phyloP scores from a whole-genome alignment of 257 asterid species.

The Solanum pinnatisectum region DNA sequence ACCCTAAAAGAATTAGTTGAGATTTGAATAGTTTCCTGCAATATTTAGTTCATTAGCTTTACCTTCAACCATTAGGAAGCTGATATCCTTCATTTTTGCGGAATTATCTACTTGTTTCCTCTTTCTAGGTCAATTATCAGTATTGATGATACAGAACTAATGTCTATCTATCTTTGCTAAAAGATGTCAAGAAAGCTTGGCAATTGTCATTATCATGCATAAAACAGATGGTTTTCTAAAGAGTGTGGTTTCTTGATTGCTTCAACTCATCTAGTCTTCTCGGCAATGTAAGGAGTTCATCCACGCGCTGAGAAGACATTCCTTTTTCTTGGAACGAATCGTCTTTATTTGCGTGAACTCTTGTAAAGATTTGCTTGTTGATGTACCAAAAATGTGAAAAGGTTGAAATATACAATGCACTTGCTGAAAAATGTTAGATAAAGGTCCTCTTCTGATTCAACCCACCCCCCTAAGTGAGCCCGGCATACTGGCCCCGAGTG shows the following conservation, averaged over 20 bases:
- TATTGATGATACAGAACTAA: neutral
- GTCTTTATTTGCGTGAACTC: neutral
- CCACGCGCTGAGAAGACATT: neutral
- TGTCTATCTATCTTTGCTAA: neutral
- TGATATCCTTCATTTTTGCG: neutral
- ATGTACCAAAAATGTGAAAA: neutral
- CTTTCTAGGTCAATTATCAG: neutral
- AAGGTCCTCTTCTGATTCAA: neutral
- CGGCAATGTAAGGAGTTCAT: neutral
- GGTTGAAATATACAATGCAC: neutral
- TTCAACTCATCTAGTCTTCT: neutral
- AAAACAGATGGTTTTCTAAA: neutral
- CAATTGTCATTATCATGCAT: neutral
- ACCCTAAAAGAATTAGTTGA: neutral
- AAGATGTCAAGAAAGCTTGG: neutral
- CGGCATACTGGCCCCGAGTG: neutral
- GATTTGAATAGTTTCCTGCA: neutral
- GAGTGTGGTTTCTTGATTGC: neutral
- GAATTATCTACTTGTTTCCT: neutral
- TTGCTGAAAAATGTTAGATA: neutral
- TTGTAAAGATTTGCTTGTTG: neutral
- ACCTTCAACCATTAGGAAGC: neutral
- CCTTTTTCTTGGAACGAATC: neutral
- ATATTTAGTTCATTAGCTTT: neutral
- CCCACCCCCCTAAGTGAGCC: neutral